These are phyloP conservation scores for Trichoderma hamatum DNA, from an alignment of 2,329 filamentous ascomycete genomes.

Conservation along the genomic window DNA sequence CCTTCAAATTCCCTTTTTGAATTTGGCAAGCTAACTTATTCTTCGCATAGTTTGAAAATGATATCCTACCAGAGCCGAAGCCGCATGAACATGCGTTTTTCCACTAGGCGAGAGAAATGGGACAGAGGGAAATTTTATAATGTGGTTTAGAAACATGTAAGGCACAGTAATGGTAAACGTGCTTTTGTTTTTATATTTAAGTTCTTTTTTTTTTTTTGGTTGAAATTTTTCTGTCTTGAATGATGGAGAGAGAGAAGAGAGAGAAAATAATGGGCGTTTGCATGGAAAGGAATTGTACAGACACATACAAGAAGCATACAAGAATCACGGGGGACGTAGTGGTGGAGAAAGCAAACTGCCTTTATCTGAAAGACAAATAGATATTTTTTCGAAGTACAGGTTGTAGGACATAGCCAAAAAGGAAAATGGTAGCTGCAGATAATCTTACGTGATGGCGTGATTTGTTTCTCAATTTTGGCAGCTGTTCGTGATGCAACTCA, in stretches of 20 bases:
- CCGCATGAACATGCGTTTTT: slow-evolving; percentile 44
- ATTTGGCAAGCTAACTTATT: background rate
- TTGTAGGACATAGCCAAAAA: background rate
- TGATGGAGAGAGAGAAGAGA: background rate
- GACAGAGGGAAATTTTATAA: background rate
- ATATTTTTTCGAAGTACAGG: background rate
- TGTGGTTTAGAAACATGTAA: slow-evolving; percentile 9
- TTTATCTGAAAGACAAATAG: background rate
- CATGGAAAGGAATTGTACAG: slow-evolving; percentile 6
- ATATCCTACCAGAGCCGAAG: slow-evolving; percentile 40
- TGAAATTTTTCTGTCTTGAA: slow-evolving; percentile 1
- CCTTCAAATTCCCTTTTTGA: background rate
- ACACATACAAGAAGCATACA: background rate
- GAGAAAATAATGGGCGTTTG: slow-evolving; percentile 10
- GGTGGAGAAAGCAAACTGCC: slow-evolving; percentile 9
- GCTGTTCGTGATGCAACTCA: background rate
- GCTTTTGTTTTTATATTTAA: background rate
- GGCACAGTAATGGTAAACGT: slow-evolving; percentile 12
- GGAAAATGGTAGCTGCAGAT: background rate
- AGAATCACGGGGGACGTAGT: background rate
- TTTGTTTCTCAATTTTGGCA: background rate
- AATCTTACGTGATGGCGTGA: background rate
- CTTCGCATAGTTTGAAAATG: slow-evolving; percentile 45
- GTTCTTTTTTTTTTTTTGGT: background rate
- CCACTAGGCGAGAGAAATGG: slow-evolving; percentile 33